These are phyloP conservation scores for Suhomyces chickasaworum DNA, from an alignment of 1,139 yeast genomes.

Conservation along the genomic window DNA sequence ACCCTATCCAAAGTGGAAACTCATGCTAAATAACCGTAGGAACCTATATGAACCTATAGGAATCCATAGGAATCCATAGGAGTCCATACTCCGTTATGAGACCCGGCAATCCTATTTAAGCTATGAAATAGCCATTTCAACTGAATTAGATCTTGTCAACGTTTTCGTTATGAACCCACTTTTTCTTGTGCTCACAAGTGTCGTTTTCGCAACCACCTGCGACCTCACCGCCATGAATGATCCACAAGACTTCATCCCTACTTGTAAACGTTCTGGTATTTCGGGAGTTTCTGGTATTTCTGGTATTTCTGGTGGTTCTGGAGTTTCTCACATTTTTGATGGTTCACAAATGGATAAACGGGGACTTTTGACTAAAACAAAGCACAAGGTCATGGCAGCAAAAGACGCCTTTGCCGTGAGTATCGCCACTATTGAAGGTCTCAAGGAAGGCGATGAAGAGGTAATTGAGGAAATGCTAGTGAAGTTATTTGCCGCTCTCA, in stretches of 20 bases:
- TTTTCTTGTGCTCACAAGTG: not conserved
- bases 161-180: constrained; percentile 4
- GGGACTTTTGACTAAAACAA: constrained; percentile 2
- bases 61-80: not conserved
- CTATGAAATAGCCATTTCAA: not conserved
- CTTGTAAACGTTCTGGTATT: no score
- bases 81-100: not conserved
- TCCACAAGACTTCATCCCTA: no score
- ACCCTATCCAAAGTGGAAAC: no score
- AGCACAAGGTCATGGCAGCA: constrained; percentile 1
- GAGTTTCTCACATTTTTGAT: no score
- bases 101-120: not conserved
- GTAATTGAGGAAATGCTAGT: constrained; percentile 25
- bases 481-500: constrained; percentile 30
- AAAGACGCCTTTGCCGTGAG: constrained; percentile 2
- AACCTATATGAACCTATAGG: no score
- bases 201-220: constrained; percentile 7
- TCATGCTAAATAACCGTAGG: no score
- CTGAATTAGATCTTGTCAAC: not conserved
- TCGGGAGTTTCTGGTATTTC: no score
- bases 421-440: constrained; percentile 3
- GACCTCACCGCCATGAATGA: no score
- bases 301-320: not conserved
- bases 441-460: constrained; percentile 7
- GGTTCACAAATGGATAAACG: no score